Evolutionary conservation across 176 grass and related monocot genomes (phyloP).

Genomic region (maize (Zea mays)): Zm-B73-REFERENCE-NAM-5.0 NC_050099.1:246804001-246804500

Average conservation of each 20-base stretch:
- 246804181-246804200: slow-evolving; percentile 68
- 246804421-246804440: slow-evolving; percentile 73
- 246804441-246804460: slow-evolving; percentile 81
- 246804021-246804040: slow-evolving; percentile 25
- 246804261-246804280: slow-evolving; percentile 63
- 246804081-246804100: slow-evolving; percentile 48
- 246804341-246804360: slow-evolving; percentile 77
- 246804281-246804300: not conserved
- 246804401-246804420: slow-evolving; percentile 79
- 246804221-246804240: slow-evolving; percentile 80
- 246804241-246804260: slow-evolving; percentile 96
- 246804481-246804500: slow-evolving; percentile 99
- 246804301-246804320: not conserved
- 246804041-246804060: slow-evolving; percentile 61
- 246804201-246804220: slow-evolving; percentile 56
- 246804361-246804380: slow-evolving; percentile 79
- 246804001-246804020: not conserved
- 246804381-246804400: slow-evolving; percentile 64
- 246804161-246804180: slow-evolving; percentile 98
- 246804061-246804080: slow-evolving; percentile 67
- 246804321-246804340: not conserved
- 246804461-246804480: slow-evolving; percentile 73
- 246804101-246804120: slow-evolving; percentile 58
- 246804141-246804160: slow-evolving; percentile 80
- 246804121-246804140: slow-evolving; percentile 95